These are phyloP conservation scores for Naganishia antarctica DNA, from an alignment of 768 basidiomycete genomes.

Conservation along the genomic window DNA sequence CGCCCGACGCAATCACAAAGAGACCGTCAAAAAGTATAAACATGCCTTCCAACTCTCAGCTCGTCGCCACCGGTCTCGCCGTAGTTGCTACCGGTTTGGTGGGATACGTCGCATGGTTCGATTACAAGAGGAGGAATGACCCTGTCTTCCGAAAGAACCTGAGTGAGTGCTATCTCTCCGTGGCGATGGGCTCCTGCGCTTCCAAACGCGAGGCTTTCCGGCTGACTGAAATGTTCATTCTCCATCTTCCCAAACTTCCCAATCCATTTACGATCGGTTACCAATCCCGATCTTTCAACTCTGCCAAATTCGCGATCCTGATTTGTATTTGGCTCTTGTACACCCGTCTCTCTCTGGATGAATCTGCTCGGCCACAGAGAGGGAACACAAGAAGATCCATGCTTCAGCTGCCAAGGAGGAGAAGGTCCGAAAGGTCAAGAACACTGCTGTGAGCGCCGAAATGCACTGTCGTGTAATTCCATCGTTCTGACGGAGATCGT, in stretches of 20 bases:
- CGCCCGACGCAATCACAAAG: no score
- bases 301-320: neutral
- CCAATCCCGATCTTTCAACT: neutral
- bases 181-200: slow-evolving; percentile 14
- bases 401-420: slow-evolving; percentile 59
- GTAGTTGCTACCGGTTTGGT: slow-evolving; percentile 48
- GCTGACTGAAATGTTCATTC: neutral
- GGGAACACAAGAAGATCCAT: slow-evolving; percentile 75
- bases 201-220: neutral
- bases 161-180: slow-evolving; percentile 56
- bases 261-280: no score
- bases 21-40: neutral
- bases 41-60: slow-evolving; percentile 25
- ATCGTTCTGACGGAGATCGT: no score
- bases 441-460: slow-evolving; percentile 51
- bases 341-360: neutral
- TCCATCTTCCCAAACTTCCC: no score
- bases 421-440: slow-evolving; percentile 42
- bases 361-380: slow-evolving; percentile 2
- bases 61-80: slow-evolving; percentile 29
- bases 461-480: no score
- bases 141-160: slow-evolving; percentile 78
- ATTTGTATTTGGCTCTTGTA: neutral
- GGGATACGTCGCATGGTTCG: slow-evolving; percentile 88
- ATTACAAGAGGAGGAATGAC: slow-evolving; percentile 88